Base-by-base conservation (phyloP, 371 early-diverging fungal species). In the Lichtheimia ramosa region DNA sequence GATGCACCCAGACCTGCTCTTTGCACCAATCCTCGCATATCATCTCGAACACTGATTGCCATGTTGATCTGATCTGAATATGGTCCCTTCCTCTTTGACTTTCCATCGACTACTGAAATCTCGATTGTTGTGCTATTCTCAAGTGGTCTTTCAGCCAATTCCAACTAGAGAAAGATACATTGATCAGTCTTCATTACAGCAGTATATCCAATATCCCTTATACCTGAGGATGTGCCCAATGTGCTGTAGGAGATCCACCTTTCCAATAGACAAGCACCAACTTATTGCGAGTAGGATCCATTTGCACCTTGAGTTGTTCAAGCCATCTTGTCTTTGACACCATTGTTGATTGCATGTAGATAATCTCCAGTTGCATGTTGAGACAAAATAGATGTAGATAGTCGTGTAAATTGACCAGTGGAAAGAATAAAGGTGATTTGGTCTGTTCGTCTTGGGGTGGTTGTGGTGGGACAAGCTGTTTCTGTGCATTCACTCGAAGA, bases 301-400 rank as follows among this genome's bases (percentile, higher is more conserved):
- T 80, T 34, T 89, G 85, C 3, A 88, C 82, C 27, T 79, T 75
- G 41, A 90, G 73, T 55, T 83, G 82, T 41, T 86, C 84, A 5
- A 84, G 73, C 88, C 89, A 89, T 57, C 86, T 77, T 20, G 84
- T 81, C 27, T 82, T 83, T n/a, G 78, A 65, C 46, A 89, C 61
- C 55, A 83, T 75, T 13, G 70, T 64, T 0, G 87, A 75, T 75
- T 91, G 89, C 58, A 81, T 81, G 57, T 76, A 79, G 15, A 91
- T 63, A 13, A 85, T 77, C 58, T 89, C 90, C 14, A 89, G 66
- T 63, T 86, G 79, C 61, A 86, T 78, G n/a, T 81, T 81, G 15
- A 89, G 71, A 59, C 88, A 82, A 54, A 88, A 82, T 28, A 81
- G 70, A 43, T 91, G 88, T 51, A 89, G 61, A 62, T 86, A 88